Base-by-base conservation (phyloP, 1,284 basidiomycete genomes). In the Phlebopus sp. region DNA sequence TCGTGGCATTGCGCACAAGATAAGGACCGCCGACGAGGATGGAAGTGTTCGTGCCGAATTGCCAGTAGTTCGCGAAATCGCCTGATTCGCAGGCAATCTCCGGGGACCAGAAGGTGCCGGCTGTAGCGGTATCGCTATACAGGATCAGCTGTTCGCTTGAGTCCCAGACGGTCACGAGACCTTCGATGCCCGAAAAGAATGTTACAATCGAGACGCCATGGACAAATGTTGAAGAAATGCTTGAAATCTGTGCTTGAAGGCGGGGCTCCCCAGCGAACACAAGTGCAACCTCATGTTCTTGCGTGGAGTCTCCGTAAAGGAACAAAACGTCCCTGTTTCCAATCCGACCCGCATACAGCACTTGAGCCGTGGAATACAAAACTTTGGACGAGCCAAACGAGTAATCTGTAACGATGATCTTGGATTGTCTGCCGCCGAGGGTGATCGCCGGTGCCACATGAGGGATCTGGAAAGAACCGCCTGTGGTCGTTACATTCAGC, bases 331-430 rank as follows among this genome's bases (percentile, higher is more conserved):
- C 85, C 23, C 85, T 75, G 3, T 60, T 67, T 34, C 80, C 86
- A 47, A 90, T 87, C 13, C 61, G 69, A 9, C 85, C 83, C 0
- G 87, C 81, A 56, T 79, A 90, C 59, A 81, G 65, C 27, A 90
- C 69, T 44, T 78, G 73, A 0, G 86, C 84, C 9, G 87, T 86
- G 5, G 86, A 83, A 61, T 83, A 87, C 3, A 75, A 60, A 4
- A 82, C 58, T 38, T 67, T 70, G 9, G 81, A 81, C 11, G 62
- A 71, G 15, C 86, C 85, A 58, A 84, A 86, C 2, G 71, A 64
- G 59, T 86, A 87, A 63, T 87, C 79, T 0, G 82, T 81, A 19
- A 86, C 74, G 27, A 90, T 67, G 19, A 86, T 66, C 63, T 86
- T 88, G 37, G 82, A 86, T 62, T 88, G 76, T 6, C 86, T 77